Conservation (phyloP, 2,329 filamentous ascomycete species). For the Calonectria pteridis region DNA sequence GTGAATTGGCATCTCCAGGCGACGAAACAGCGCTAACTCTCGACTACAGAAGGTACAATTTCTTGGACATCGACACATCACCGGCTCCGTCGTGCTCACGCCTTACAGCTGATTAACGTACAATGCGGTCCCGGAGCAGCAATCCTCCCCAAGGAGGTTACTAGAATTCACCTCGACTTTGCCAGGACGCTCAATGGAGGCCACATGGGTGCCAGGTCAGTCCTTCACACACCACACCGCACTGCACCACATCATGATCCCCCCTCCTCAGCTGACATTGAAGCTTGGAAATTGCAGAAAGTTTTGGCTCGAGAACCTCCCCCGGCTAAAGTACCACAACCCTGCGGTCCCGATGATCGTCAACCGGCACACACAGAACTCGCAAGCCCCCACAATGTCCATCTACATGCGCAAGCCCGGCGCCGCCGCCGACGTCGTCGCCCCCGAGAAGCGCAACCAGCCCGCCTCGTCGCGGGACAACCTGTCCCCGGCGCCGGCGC, state of each 20-base stretch:
- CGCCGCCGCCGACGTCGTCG: slow-evolving; percentile 30
- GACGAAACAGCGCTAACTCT: slow-evolving; percentile 36
- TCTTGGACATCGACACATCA: slow-evolving; percentile 26
- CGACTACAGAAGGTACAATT: slow-evolving; percentile 57
- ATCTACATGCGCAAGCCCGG: slow-evolving; percentile 69
- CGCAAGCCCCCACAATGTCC: slow-evolving; percentile 70
- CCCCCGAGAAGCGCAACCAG: slow-evolving; percentile 51
- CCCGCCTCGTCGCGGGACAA: slow-evolving; percentile 62
- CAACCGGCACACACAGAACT: slow-evolving; percentile 72
- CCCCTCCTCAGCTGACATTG: slow-evolving; percentile 14
- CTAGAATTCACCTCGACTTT: slow-evolving; percentile 82
- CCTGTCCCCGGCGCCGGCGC: slow-evolving; percentile 61
- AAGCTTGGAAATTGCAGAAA: slow-evolving; percentile 66
- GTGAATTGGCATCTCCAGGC: background rate
- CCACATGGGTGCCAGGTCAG: slow-evolving; percentile 80
- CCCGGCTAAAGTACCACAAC: slow-evolving; percentile 94
- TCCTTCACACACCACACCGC: slow-evolving; percentile 1
- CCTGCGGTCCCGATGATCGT: slow-evolving; percentile 86
- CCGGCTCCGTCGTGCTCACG: slow-evolving; percentile 42
- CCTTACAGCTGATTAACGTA: slow-evolving; percentile 76
- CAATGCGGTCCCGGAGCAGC: slow-evolving; percentile 87
- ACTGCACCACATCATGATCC: background rate
- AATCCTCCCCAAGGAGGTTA: slow-evolving; percentile 80
- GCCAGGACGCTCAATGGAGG: slow-evolving; percentile 71
- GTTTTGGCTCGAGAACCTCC: slow-evolving; percentile 88